Evolutionary conservation across 179 eudicot genomes (phyloP), one percentile per base, ranked within the genome.

Genomic region (Vitellaria paradoxa): DNA sequence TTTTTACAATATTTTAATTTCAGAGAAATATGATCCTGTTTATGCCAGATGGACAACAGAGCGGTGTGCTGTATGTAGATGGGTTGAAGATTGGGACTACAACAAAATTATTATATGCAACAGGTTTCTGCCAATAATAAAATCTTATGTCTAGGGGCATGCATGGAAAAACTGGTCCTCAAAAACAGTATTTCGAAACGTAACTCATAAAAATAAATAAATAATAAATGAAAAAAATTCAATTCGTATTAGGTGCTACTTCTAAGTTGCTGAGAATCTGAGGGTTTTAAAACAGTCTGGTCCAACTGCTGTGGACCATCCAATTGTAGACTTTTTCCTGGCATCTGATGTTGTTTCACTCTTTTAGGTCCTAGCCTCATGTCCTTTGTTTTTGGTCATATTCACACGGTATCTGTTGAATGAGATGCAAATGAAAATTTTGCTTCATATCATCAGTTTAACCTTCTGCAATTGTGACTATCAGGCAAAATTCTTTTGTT

Each of bases 41-140:
- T 76, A 40, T 87, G 93, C 98, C 70, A 96, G 91, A 88, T 96
- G 99, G 99, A 96, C 99, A 73, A 94, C 99, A 52, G 99, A 96
- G 82, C 88, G 99, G 57, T 96, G 99, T 88, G 99, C 99, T 78
- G 99, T 96, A 24, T 96, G 99, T 76, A 89, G 98, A 84, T 96
- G 99, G 99, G 97, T 96, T 81, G 99, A 94, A 85, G 99, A 96
- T 84, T 96, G 98, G 98, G 99, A 96, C 82, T 93, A 92, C 86
- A 96, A 96, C 86, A 96, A 96, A 83, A 96, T 96, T 62, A 92
- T 94, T 74, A 96, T 96, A 69, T 96, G 99, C 85, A 96, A 82
- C 83, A 90, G 99, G 99, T 96, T 92, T 83, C 37, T 61, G 8
- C 70, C 10, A 57, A 56, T 37, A 24, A 26, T 20, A 12, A 62